Conservation (phyloP, 2,329 filamentous ascomycete genomes). For the Arthrobotrys entomopaga region DNA sequence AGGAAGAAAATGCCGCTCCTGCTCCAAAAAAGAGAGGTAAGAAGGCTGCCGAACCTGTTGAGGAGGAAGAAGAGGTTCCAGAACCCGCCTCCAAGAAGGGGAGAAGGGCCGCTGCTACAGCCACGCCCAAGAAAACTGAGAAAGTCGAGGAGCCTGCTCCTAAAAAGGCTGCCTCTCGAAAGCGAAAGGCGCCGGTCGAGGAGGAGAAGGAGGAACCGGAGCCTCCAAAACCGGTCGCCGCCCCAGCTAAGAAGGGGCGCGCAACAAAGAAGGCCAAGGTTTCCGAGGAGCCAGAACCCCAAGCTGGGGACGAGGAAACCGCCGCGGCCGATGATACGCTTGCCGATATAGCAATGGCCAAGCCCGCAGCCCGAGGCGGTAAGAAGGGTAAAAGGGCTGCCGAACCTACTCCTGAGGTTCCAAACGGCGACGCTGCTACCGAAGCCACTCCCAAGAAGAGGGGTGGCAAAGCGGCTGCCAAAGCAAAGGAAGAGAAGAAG, state of each 20-base stretch:
- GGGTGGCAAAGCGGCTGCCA: constrained; percentile 10
- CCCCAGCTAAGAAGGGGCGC: constrained; percentile 31
- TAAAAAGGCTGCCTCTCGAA: constrained; percentile 34
- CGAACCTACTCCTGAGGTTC: constrained; percentile 5
- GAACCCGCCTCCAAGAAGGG: constrained; percentile 22
- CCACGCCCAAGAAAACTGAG: constrained; percentile 17
- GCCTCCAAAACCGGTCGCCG: constrained; percentile 17
- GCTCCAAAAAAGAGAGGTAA: constrained; percentile 34
- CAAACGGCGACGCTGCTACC: constrained; percentile 23
- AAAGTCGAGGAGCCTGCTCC: constrained; percentile 22
- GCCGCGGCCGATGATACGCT: constrained; percentile 47
- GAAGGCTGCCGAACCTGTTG: constrained; percentile 25
- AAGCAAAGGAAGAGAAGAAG: background rate
- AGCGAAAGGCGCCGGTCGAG: constrained; percentile 35
- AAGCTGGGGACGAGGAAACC: background rate
- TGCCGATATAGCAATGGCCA: constrained; percentile 44
- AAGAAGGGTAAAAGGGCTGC: constrained; percentile 31
- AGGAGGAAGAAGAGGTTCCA: constrained; percentile 16
- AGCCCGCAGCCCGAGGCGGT: constrained; percentile 29
- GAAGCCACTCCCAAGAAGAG: constrained; percentile 24
- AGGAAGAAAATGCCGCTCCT: constrained; percentile 14
- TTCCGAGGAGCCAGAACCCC: constrained; percentile 30
- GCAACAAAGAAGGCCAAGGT: constrained; percentile 43
- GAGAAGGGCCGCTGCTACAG: constrained; percentile 9
- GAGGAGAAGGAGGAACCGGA: constrained; percentile 27